A percentile compares a stretch with the other conserved stretches of the same genome.
Evolutionary conservation across 2,329 filamentous ascomycete genomes (phyloP).

Genomic region (Xylaria sp.): DNA sequence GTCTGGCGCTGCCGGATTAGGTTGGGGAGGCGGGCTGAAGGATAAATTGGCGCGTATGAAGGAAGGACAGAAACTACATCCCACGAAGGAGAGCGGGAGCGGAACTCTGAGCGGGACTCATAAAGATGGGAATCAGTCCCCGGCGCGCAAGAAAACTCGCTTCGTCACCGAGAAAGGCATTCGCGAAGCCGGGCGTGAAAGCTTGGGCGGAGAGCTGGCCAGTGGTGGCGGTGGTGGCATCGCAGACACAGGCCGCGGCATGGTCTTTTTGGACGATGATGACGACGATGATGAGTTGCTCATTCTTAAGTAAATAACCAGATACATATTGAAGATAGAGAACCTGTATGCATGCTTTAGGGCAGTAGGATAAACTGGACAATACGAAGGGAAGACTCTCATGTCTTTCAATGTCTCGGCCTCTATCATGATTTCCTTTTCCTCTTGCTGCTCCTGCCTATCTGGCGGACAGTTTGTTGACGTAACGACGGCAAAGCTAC

Average conservation of each 20-base stretch:
- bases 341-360: background rate
- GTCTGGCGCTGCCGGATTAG: constrained; percentile 51
- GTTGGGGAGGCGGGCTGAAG: constrained; percentile 67
- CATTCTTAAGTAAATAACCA: constrained; percentile 23
- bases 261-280: constrained; percentile 38
- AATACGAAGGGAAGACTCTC: background rate
- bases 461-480: no score
- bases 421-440: background rate
- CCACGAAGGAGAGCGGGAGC: constrained; percentile 4
- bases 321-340: background rate
- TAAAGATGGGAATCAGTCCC: constrained; percentile 52
- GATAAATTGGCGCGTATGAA: constrained; percentile 71
- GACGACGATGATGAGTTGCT: constrained; percentile 38
- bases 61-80: constrained; percentile 64
- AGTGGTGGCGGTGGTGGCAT: constrained; percentile 1
- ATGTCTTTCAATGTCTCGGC: background rate
- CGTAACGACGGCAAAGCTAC: no score
- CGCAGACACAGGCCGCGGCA: constrained; percentile 7
- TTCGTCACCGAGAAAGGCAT: constrained; percentile 84
- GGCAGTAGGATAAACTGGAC: background rate
- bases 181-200: constrained; percentile 79
- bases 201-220: constrained; percentile 66
- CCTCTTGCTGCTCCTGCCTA: background rate
- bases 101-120: background rate
- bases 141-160: constrained; percentile 78